These are phyloP conservation scores for Candida ovalis DNA, from an alignment of 805 yeast species.

Conservation along the genomic window DNA sequence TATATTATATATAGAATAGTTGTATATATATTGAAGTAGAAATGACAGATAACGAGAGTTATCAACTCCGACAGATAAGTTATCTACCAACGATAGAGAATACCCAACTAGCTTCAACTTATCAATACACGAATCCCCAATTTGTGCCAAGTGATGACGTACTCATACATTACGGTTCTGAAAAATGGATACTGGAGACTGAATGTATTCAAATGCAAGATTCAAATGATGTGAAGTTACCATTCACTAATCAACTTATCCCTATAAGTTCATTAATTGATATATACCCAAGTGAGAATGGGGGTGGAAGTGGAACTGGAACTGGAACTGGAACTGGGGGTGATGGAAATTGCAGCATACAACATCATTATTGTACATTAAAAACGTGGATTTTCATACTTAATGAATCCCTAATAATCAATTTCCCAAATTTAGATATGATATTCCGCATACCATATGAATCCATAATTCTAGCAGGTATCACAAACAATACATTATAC, in stretches of 20 bases:
- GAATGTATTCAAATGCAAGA: conserved; percentile 5
- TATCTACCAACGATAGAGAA: conserved; percentile 30
- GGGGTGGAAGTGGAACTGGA: too few relatives aligned
- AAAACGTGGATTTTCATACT: conserved; percentile 24
- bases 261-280: neutral
- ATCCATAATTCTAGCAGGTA: conserved; percentile 15
- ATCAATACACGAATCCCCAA: conserved; percentile 25
- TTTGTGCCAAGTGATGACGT: conserved; percentile 6
- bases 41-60: neutral
- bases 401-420: conserved; percentile 18
- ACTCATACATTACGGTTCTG: conserved; percentile 17
- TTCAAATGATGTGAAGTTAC: conserved; percentile 6
- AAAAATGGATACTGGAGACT: conserved; percentile 13
- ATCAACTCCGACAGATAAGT: conserved; percentile 12
- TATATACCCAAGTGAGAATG: too few relatives aligned
- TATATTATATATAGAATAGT: too few relatives aligned
- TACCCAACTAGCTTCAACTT: conserved; percentile 23
- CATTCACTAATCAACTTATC: conserved; percentile 3
- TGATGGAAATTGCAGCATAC: neutral
- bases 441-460: conserved; percentile 22
- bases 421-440: conserved; percentile 11
- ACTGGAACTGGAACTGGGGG: too few relatives aligned
- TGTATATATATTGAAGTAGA: neutral
- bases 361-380: neutral
- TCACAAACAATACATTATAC: conserved; percentile 13